phyloP scores from a whole-genome alignment of 2,329 filamentous ascomycete species.

The Sarocladium strictum region DNA sequence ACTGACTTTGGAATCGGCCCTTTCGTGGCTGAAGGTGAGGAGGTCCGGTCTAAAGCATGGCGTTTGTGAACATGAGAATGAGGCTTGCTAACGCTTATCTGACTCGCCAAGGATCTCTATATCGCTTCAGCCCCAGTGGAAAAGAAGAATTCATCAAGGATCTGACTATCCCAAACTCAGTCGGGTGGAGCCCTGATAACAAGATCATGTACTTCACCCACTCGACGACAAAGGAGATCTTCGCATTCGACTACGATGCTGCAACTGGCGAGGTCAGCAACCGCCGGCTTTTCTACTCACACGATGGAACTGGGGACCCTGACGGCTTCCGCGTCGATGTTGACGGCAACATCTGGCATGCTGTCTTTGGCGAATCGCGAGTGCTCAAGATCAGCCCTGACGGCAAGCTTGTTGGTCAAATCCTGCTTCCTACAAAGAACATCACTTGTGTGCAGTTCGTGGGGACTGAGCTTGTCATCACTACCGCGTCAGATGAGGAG shows the following conservation, averaged over 20 bases:
- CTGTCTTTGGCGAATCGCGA: conserved; percentile 71
- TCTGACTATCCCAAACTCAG: conserved; percentile 60
- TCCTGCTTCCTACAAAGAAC: conserved; percentile 70
- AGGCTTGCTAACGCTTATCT: background rate
- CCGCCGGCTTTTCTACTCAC: conserved; percentile 66
- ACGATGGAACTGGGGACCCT: conserved; percentile 60
- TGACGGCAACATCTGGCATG: conserved; percentile 84
- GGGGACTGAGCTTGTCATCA: conserved; percentile 71
- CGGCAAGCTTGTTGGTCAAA: conserved; percentile 67
- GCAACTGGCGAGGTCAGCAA: conserved; percentile 58
- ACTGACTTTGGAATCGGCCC: conserved; percentile 59
- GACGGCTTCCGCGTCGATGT: conserved; percentile 83
- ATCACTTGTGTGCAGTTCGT: conserved; percentile 78
- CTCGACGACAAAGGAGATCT: conserved; percentile 64
- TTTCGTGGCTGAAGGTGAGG: conserved; percentile 55
- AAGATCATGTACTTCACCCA: conserved; percentile 63
- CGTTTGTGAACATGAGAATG: background rate
- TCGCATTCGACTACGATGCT: conserved; percentile 66
- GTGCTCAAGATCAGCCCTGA: conserved; percentile 68
- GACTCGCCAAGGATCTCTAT: conserved; percentile 55
- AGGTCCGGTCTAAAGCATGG: background rate
- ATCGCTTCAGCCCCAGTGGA: conserved; percentile 58
- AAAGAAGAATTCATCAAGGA: conserved; percentile 54
- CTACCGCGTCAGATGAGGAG: conserved; percentile 64
- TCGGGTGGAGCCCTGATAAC: conserved; percentile 14